These are phyloP conservation scores for Podospora appendiculata DNA, from an alignment of 495 filamentous ascomycete genomes.

Conservation along the genomic window DNA sequence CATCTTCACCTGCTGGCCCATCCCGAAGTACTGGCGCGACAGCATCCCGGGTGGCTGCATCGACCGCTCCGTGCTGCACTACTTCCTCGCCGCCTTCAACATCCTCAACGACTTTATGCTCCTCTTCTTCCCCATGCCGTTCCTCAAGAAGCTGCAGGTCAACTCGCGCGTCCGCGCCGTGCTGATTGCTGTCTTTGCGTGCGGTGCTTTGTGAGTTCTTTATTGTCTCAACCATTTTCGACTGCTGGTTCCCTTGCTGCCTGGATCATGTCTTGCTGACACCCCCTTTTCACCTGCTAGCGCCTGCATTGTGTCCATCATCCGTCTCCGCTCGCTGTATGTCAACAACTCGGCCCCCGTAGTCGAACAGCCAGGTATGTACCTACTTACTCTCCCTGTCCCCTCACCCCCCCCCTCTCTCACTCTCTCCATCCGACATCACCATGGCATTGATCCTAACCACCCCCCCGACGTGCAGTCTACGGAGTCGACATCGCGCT, in stretches of 20 bases:
- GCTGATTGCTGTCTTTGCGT: slow-evolving; percentile 1
- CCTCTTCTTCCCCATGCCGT: slow-evolving; percentile 22
- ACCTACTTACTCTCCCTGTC: not conserved
- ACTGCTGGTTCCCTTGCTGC: not conserved
- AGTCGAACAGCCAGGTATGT: not conserved
- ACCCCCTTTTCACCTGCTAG: not conserved
- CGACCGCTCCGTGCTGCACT: slow-evolving; percentile 18
- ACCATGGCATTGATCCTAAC: not conserved
- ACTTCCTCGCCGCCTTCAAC: slow-evolving; percentile 28
- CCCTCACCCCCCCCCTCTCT: not conserved
- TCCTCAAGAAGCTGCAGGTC: slow-evolving; percentile 10
- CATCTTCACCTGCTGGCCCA: slow-evolving; percentile 30
- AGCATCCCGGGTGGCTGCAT: slow-evolving; percentile 20
- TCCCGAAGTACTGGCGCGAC: slow-evolving; percentile 24
- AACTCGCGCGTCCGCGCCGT: not conserved
- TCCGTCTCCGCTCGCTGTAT: slow-evolving; percentile 5
- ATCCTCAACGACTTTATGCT: slow-evolving; percentile 27
- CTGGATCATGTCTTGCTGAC: not conserved
- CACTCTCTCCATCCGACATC: not conserved
- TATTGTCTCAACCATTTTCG: not conserved
- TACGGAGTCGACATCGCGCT: slow-evolving; percentile 17
- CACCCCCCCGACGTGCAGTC: not conserved
- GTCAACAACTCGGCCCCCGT: slow-evolving; percentile 4
- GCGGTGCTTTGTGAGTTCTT: not conserved
- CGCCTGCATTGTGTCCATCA: slow-evolving; percentile 8